Evolutionary conservation across 257 asterid genomes (phyloP), one percentile per base, ranked within the genome.

Genomic region (Linaria vulgaris): DNA sequence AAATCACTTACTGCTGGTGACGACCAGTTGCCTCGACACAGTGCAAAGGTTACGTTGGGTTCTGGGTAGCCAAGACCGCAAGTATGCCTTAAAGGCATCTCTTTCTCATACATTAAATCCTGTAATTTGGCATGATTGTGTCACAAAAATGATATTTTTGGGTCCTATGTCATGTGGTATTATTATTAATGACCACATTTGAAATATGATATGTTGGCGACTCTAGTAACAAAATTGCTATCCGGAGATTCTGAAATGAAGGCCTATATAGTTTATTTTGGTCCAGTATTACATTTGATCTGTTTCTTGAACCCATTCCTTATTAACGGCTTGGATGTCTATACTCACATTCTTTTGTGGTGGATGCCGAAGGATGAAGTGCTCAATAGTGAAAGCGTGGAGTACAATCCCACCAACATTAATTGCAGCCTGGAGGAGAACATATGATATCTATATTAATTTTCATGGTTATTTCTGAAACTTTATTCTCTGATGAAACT

Each of bases 21-120:
- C 64, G 96, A 89, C 97, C 97, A 92, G 70, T 78, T 82, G 83
- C 99, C 97, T 67, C 85, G 78, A 78, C 99, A 92, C 54, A 89
- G 94, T 46, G 94, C 92, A 71, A 92, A 92, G 9, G 84, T 82
- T 73, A 89, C 82, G 63, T 82, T 92, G 14, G 97, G 99, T 79
- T 92, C 97, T 52, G 99, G 99, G 60, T 92, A 92, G 65, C 82
- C 88, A 27, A 92, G 89, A 13, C 99, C 95, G 69, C 83, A 85
- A 23, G 85, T 81, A 61, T 79, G 91, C 82, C 95, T 83, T 76
- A 87, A 64, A 41, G 85, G 73, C 74, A 80, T 79, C 72, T 81
- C 95, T 71, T 82, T 87, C 74, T 92, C 99, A 44, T 80, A 77
- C 16, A 55, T 78, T 66, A 61, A 68, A 2, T 77, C 88, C 98